Base-by-base conservation (phyloP, 2,329 filamentous ascomycete genomes). In the Akanthomyces muscarius region DNA sequence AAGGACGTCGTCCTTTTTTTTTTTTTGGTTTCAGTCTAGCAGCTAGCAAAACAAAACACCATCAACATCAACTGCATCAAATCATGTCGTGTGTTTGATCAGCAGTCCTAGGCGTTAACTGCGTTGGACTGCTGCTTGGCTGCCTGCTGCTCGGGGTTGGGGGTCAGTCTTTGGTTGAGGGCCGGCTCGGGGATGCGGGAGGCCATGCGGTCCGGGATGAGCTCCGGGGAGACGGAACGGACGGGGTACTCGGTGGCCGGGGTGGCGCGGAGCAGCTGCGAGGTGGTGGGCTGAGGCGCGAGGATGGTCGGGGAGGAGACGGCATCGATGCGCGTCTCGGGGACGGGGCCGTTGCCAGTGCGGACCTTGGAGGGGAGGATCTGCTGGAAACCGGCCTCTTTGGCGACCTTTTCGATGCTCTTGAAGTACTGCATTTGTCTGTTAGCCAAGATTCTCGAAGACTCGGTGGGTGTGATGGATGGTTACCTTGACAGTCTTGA, bases 401-500 rank as follows among this genome's bases (percentile, higher is more conserved):
- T 80, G 50, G 86, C 86, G 2, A 88, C 81, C 69, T 86, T 81
- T 73, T 90, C 87, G 69, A 90, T 89, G 65, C 84, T 86, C 76
- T 89, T 89, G 74, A 90, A 90, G 73, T 90, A 90, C 78, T 86
- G 67, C 45, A 5, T 6, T 45, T 66, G 42, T 16, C 16, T 5
- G 14, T 62, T 44, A 61, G 44, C 6, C 28, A 21, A n/a, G 16
- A 5, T n/a, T 2, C 21, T 53, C 5, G 23, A 23, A 30, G 2
- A 11, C 16, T 23, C 7, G 18, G 16, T n/a, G 28, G 18, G 21
- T 58, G 7, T 4, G 7, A 33, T 18, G 25, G 13, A 36, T 4
- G 33, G 5, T 36, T 73, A 82, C 83, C 78, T 83, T 85, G 69
- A 90, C 88, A 0, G 88, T 90, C 79, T 90, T 90, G 65, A 90